A percentile compares a stretch with the other conserved stretches of the same genome.
These are phyloP conservation scores for Paragyromitra xinjiangensis DNA, from an alignment of 495 filamentous ascomycete species.

Conservation along the genomic window DNA sequence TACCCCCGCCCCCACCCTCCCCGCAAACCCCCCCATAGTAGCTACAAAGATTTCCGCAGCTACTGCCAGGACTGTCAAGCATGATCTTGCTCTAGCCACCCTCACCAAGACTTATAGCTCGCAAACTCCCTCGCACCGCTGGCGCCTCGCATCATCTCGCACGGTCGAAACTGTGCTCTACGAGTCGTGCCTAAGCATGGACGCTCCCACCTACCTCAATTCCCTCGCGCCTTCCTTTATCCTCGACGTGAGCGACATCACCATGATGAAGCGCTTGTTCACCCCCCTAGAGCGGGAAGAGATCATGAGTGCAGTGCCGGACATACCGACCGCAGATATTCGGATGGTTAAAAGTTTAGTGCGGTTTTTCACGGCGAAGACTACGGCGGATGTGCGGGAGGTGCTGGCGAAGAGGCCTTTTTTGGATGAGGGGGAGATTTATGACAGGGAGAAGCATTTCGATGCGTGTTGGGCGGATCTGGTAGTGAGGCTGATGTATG, in stretches of 20 bases:
- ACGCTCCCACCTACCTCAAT: background rate
- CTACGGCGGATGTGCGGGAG: constrained; percentile 13
- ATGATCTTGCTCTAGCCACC: constrained; percentile 7
- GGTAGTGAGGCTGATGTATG: constrained; percentile 24
- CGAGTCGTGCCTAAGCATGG: constrained; percentile 14
- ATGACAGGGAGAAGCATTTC: constrained; percentile 21
- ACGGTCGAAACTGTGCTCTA: constrained; percentile 19
- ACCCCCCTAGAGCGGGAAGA: background rate
- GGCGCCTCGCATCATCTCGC: constrained; percentile 15
- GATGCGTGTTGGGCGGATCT: constrained; percentile 27
- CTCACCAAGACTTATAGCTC: constrained; percentile 11
- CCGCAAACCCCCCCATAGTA: background rate
- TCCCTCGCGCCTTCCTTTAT: constrained; percentile 27
- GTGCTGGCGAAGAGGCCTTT: constrained; percentile 20
- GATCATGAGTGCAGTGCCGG: constrained; percentile 12
- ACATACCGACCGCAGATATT: background rate
- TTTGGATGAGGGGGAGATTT: constrained; percentile 9
- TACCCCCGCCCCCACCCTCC: background rate
- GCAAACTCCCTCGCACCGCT: constrained; percentile 19
- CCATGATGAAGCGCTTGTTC: constrained; percentile 18
- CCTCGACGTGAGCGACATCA: constrained; percentile 20
- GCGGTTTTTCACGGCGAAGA: constrained; percentile 13
- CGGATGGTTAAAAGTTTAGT: constrained; percentile 17
- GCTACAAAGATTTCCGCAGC: background rate
- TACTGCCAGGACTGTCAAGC: background rate